Conservation (phyloP, 441 rosid genomes). For the Rhodomyrtus psidioides region DNA sequence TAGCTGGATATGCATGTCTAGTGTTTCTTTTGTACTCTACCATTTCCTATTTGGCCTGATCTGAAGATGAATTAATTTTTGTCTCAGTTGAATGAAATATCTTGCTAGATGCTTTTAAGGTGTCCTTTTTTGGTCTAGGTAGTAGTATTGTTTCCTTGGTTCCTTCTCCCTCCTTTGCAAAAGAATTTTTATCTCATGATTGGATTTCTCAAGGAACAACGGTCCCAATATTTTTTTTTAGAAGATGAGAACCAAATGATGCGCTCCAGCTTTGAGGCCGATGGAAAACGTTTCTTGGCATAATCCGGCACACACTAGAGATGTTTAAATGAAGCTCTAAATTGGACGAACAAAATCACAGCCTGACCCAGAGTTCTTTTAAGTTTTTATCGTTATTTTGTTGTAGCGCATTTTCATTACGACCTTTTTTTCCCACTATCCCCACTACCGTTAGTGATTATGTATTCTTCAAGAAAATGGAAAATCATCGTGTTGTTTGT, state of each 20-base stretch:
- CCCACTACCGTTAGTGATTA: no score
- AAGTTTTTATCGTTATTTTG: not conserved
- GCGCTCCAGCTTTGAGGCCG: not conserved
- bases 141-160: not conserved
- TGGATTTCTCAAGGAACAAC: not conserved
- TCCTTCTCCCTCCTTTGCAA: not conserved
- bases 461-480: not conserved
- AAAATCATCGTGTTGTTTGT: constrained; percentile 8
- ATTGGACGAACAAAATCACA: not conserved
- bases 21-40: no score
- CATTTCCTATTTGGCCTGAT: no score
- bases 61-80: no score
- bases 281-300: not conserved
- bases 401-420: not conserved
- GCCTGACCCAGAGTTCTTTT: not conserved
- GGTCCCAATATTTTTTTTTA: not conserved
- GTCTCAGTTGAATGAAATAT: no score
- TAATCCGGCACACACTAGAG: not conserved
- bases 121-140: not conserved
- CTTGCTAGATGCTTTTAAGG: not conserved
- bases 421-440: not conserved
- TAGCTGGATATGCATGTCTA: no score
- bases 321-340: not conserved
- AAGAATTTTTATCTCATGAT: not conserved
- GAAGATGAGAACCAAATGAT: not conserved